Evolutionary conservation across 2,329 filamentous ascomycete species (phyloP), one percentile per base, ranked within the genome.

Genomic region (Alternaria tenuissima): DNA sequence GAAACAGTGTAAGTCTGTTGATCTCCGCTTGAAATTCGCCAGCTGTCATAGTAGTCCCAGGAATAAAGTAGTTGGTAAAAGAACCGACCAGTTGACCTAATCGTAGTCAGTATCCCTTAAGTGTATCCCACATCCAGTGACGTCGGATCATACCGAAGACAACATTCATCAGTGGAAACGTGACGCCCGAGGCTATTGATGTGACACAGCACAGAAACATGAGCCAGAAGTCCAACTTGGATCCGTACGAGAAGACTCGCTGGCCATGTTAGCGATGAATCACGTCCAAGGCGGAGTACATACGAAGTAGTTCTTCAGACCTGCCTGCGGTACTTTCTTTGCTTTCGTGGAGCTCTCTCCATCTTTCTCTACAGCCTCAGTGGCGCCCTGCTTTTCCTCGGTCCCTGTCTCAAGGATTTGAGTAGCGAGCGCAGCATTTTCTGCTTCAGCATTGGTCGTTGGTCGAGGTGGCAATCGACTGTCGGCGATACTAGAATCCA

Each of bases 101-200:
- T 49, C 7, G 4, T 14, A 18, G 9, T 63, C 38, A 59, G 57
- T 42, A 26, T 6, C 28, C 11, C 16, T 4, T 6, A 5, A 38
- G 12, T 20, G 3, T 8, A 14, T 36, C 20, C 5, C 1, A 5
- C 16, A 22, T 49, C 2, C 16, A n/a, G 16, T 22, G 3, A 8
- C 34, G 32, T 18, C 26, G 36, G 22, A 3, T 58, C 38, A 76
- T 75, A 65, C 86, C 86, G 70, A 88, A 87, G 7, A 88, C 79
- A 39, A 89, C 78, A 38, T 87, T 86, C 85, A 89, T 88, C 34
- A 88, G 66, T 0, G 86, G 86, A 7, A 86, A 70, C 0, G 76
- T 66, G 52, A 76, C 67, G 1, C 77, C 77, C 16, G 76, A 67
- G 1, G 71, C 77, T 18, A 79, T 71, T 0, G 76, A 74, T 3